Base-by-base conservation (phyloP, 345 rosid genomes). In the Euphorbia tirucalli region DNA sequence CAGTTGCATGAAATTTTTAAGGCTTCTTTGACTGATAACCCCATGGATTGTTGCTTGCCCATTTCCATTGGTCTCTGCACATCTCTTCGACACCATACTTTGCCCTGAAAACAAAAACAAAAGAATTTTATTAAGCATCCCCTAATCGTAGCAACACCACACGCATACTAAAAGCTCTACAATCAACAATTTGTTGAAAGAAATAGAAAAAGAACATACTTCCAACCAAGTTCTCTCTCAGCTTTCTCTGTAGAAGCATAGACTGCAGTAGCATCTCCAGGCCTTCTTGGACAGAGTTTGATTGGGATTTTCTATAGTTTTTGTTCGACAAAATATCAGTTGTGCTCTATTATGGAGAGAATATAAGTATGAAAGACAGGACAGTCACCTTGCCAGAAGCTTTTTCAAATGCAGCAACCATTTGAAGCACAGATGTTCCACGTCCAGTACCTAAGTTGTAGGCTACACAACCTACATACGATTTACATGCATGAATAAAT, bases 1-100 rank as follows among this genome's bases (percentile, higher is more conserved):
- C 2, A 1, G 6, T 27, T 63, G 67, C 70, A 56, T 21, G 1
- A 37, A 44, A 44, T 69, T 67, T 32, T 80, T 80, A 81, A 68
- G 85, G 83, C 77, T 88, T 82, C 78, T 88, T 82, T 44, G 85
- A 71, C 70, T 83, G 91, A 83, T 87, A 95, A 37, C 99, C 99
- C 93, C 85, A 84, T 74, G 97, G 97, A 70, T 92, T 89, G 28
- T 82, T 88, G 77, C 85, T 78, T 31, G 90, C 97, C 97, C 99
- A 92, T 16, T 88, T 92, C 99, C 99, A 95, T 37, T 95, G 99
- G 70, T 90, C 96, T 77, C 90, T 82, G 86, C 99, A 92, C 97
- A 95, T 92, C 75, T 92, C 97, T 22, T 76, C 88, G 1, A 90
- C 83, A 54, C 97, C 97, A 82, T 89, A 95, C 77, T 88, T 87